A percentile compares a stretch with the other conserved stretches of the same genome.
phyloP scores from a whole-genome alignment of 2,329 filamentous ascomycete genomes.

The Cordyceps javanica region DNA sequence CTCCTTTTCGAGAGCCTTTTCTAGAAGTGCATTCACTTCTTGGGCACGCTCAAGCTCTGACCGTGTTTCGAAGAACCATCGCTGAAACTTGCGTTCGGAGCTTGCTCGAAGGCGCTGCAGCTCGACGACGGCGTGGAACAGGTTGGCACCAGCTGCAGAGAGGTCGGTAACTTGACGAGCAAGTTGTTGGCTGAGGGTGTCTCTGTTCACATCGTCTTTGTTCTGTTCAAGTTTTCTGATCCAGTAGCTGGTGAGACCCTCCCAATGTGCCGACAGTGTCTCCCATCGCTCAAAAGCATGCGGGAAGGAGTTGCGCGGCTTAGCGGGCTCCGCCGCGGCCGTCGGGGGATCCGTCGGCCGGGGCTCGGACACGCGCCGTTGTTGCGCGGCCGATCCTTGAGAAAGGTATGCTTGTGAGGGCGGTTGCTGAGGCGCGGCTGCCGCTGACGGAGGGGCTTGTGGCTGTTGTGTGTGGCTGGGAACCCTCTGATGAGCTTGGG shows the following conservation, averaged over 20 bases:
- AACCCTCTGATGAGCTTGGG: constrained; percentile 4
- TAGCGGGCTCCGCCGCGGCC: constrained; percentile 18
- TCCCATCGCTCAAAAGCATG: constrained; percentile 99
- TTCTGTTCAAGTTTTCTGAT: constrained; percentile 89
- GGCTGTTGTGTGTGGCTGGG: constrained; percentile 12
- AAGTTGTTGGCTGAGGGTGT: constrained; percentile 80
- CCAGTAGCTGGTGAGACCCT: constrained; percentile 96
- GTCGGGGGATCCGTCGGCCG: constrained; percentile 16
- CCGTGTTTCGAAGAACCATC: constrained; percentile 96
- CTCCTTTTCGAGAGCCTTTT: constrained; percentile 68
- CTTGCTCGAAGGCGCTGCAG: constrained; percentile 88
- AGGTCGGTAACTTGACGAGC: constrained; percentile 92
- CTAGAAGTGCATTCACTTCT: constrained; percentile 76
- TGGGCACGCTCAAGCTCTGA: constrained; percentile 79
- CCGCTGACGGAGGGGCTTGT: not conserved
- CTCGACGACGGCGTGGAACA: constrained; percentile 97
- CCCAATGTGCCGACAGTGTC: constrained; percentile 93
- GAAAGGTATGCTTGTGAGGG: constrained; percentile 13
- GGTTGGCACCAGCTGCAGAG: constrained; percentile 92
- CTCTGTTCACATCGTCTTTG: constrained; percentile 72
- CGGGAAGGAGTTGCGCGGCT: constrained; percentile 69
- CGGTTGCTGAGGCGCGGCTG: not conserved
- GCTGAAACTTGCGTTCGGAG: constrained; percentile 94
- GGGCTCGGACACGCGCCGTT: constrained; percentile 17
- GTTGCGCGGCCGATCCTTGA: constrained; percentile 13